These are phyloP conservation scores for Fusarium temperatum DNA, from an alignment of 2,329 filamentous ascomycete genomes.

Conservation along the genomic window DNA sequence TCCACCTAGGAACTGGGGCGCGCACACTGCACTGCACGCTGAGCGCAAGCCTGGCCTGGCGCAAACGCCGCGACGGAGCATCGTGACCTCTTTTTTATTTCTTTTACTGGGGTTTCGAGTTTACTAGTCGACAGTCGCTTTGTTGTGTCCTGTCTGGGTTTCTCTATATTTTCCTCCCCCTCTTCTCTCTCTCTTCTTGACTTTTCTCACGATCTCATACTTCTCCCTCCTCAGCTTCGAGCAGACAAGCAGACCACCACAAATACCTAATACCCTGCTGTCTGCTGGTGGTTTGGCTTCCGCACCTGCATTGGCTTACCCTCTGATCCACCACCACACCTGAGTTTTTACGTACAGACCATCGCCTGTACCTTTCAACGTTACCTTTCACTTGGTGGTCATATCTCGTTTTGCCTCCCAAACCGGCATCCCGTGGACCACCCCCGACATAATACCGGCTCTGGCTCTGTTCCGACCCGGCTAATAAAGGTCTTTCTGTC, in stretches of 20 bases:
- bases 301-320: slow-evolving; percentile 45
- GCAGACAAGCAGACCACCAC: slow-evolving; percentile 15
- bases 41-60: slow-evolving; percentile 31
- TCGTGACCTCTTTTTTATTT: slow-evolving; percentile 41
- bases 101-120: slow-evolving; percentile 29
- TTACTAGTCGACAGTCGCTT: slow-evolving; percentile 20
- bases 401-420: slow-evolving; percentile 32
- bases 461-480: slow-evolving; percentile 29
- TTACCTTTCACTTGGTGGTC: slow-evolving; percentile 16
- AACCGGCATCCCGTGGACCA: slow-evolving; percentile 36
- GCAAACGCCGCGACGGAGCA: slow-evolving; percentile 43
- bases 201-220: slow-evolving; percentile 17
- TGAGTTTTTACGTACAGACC: slow-evolving; percentile 49
- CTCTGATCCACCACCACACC: slow-evolving; percentile 46
- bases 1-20: slow-evolving; percentile 38
- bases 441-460: slow-evolving; percentile 40
- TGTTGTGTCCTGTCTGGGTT: slow-evolving; percentile 5
- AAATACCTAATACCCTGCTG: slow-evolving; percentile 25
- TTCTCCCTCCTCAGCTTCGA: neutral
- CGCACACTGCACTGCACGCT: slow-evolving; percentile 24
- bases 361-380: slow-evolving; percentile 14
- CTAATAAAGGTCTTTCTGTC: slow-evolving; percentile 35
- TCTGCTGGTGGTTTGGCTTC: slow-evolving; percentile 33
- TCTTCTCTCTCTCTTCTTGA: slow-evolving; percentile 6
- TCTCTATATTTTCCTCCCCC: slow-evolving; percentile 20